phyloP scores from a whole-genome alignment of 495 filamentous ascomycete species.

The Daldinia loculata region DNA sequence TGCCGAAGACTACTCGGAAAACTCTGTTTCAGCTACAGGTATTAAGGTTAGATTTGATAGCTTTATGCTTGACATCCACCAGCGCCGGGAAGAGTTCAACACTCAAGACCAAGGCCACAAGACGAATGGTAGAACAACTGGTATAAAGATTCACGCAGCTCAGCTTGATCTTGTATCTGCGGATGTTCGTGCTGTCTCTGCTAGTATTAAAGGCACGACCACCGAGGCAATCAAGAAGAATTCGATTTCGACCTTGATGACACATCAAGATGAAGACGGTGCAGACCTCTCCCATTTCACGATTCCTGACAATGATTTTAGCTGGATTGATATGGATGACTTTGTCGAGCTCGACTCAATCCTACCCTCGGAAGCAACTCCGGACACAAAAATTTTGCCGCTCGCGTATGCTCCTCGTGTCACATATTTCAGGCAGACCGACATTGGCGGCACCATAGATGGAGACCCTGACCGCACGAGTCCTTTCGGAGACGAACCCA shows the following conservation, averaged over 20 bases:
- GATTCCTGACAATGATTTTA: slow-evolving; percentile 91
- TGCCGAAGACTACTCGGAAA: slow-evolving; percentile 81
- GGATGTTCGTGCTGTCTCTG: slow-evolving; percentile 93
- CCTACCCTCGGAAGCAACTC: slow-evolving; percentile 86
- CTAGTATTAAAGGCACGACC: slow-evolving; percentile 81
- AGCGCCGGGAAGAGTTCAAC: slow-evolving; percentile 89
- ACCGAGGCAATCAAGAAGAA: slow-evolving; percentile 74
- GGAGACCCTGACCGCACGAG: slow-evolving; percentile 77
- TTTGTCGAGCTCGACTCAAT: slow-evolving; percentile 98
- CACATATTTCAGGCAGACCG: slow-evolving; percentile 98
- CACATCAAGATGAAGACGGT: slow-evolving; percentile 57
- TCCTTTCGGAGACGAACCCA: slow-evolving; percentile 89
- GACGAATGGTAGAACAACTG: slow-evolving; percentile 79
- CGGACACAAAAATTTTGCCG: slow-evolving; percentile 91
- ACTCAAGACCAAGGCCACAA: slow-evolving; percentile 76
- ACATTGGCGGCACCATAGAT: slow-evolving; percentile 75
- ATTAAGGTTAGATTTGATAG: slow-evolving; percentile 93
- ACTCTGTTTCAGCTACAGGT: slow-evolving; percentile 87
- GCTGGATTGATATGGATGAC: slow-evolving; percentile 99
- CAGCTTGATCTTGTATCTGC: slow-evolving; percentile 91
- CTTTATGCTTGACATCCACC: slow-evolving; percentile 95
- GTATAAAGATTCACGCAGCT: slow-evolving; percentile 93
- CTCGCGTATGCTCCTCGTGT: slow-evolving; percentile 91
- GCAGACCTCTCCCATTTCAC: slow-evolving; percentile 87
- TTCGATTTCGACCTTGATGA: slow-evolving; percentile 57